Evolutionary conservation across 345 rosid genomes (phyloP).

Genomic region (Pistacia atlantica): DNA sequence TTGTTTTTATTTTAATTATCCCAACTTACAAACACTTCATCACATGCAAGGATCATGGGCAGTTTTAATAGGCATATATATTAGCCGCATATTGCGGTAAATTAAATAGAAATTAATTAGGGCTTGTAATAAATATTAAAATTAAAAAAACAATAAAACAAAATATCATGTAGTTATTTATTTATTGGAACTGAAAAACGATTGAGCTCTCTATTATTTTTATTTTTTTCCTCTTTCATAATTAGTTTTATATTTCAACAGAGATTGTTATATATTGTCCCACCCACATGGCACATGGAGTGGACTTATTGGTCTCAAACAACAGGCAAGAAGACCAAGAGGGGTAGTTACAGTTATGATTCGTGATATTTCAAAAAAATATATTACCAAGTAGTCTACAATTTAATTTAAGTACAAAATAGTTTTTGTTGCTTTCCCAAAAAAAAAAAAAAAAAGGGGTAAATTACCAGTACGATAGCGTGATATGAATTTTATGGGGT

Average conservation of each 20-base stretch:
- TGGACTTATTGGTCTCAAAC: not conserved
- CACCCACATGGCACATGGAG: constrained; percentile 25
- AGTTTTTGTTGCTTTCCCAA: not conserved
- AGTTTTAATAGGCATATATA: constrained; percentile 48
- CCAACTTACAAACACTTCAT: constrained; percentile 26
- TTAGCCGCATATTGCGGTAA: constrained; percentile 52
- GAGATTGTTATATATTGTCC: not conserved
- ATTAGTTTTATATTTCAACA: not conserved
- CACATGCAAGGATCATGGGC: constrained; percentile 75
- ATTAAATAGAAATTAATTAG: constrained; percentile 10
- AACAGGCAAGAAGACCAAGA: constrained; percentile 1
- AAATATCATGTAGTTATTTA: not conserved
- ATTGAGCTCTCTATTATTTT: not conserved
- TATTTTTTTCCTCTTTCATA: no score
- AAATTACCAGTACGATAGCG: no score
- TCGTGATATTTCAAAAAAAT: not conserved
- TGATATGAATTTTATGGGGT: no score
- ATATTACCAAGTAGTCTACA: no score
- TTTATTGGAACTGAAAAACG: not conserved
- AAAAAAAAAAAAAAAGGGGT: not conserved
- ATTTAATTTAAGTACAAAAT: not conserved
- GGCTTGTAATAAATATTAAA: not conserved
- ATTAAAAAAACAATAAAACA: not conserved
- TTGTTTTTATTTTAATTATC: constrained; percentile 3
- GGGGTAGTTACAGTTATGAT: not conserved